These are phyloP conservation scores for Turritis glabra DNA, from an alignment of 345 rosid species.

Conservation along the genomic window DNA sequence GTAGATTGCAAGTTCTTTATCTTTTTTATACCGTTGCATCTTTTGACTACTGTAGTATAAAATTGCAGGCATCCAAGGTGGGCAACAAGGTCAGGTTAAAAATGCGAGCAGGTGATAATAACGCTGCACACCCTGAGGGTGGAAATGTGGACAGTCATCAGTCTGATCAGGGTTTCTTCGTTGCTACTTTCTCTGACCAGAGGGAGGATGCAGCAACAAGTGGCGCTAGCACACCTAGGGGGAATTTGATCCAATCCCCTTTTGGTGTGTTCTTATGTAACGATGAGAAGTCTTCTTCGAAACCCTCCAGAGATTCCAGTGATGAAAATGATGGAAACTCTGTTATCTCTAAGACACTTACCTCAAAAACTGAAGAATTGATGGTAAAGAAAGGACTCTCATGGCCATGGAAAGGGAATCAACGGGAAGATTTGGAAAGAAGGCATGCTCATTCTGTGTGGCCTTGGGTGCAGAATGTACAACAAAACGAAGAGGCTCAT, in stretches of 20 bases:
- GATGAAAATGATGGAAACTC: constrained; percentile 73
- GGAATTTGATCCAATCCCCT: constrained; percentile 54
- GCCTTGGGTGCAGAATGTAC: constrained; percentile 66
- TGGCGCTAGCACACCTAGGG: constrained; percentile 78
- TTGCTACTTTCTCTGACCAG: constrained; percentile 55
- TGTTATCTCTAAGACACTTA: constrained; percentile 58
- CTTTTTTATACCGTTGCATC: constrained; percentile 16
- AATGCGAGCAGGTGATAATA: constrained; percentile 62
- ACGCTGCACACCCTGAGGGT: constrained; percentile 52
- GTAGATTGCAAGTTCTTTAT: not conserved
- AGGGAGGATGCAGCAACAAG: constrained; percentile 77
- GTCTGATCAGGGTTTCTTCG: constrained; percentile 70
- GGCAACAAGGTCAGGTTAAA: constrained; percentile 80
- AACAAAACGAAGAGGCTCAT: constrained; percentile 51
- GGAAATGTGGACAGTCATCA: constrained; percentile 74
- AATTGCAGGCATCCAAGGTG: constrained; percentile 74
- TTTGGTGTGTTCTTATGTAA: constrained; percentile 57
- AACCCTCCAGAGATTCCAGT: constrained; percentile 51
- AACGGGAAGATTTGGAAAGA: constrained; percentile 58
- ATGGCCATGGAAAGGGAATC: constrained; percentile 97
- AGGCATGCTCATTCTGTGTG: constrained; percentile 50
- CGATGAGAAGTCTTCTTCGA: constrained; percentile 53
- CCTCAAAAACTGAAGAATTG: constrained; percentile 86
- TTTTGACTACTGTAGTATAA: constrained; percentile 37
- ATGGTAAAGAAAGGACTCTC: constrained; percentile 77